A percentile compares a stretch with the other conserved stretches of the same genome.
These are phyloP conservation scores for Priceomyces melissophilus DNA, from an alignment of 805 yeast genomes.

Conservation along the genomic window DNA sequence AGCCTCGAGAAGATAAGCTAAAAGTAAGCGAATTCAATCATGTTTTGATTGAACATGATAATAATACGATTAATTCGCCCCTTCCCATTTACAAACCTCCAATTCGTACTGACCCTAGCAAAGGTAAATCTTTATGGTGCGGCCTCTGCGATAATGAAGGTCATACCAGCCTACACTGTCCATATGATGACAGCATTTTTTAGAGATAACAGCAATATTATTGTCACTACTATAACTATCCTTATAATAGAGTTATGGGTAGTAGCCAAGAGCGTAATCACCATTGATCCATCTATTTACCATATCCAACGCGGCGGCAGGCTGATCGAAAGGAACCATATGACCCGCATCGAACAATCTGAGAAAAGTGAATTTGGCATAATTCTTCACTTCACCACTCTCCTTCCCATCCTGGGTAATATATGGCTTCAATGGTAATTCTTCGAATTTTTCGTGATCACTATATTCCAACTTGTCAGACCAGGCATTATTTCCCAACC, in stretches of 20 bases:
- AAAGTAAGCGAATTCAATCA: neutral
- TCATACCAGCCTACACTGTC: conserved; percentile 84
- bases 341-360: conserved; percentile 90
- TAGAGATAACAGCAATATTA: conserved; percentile 12
- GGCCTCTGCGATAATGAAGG: conserved; percentile 90
- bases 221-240: neutral
- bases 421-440: conserved; percentile 38
- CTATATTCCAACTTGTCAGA: conserved; percentile 29
- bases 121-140: conserved; percentile 82
- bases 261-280: conserved; percentile 38
- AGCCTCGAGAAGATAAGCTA: neutral
- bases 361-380: conserved; percentile 71
- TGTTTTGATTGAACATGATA: neutral
- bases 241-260: neutral
- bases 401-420: conserved; percentile 23
- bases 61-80: conserved; percentile 8
- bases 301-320: conserved; percentile 73
- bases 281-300: conserved; percentile 83
- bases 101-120: conserved; percentile 56
- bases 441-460: conserved; percentile 17
- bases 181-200: conserved; percentile 65
- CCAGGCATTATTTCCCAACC: conserved; percentile 45
- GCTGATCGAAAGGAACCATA: conserved; percentile 93
- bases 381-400: conserved; percentile 75
- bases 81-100: conserved; percentile 52